Evolutionary conservation across 371 early-diverging fungal species (phyloP).

Genomic region (Apophysomyces sp.): DNA sequence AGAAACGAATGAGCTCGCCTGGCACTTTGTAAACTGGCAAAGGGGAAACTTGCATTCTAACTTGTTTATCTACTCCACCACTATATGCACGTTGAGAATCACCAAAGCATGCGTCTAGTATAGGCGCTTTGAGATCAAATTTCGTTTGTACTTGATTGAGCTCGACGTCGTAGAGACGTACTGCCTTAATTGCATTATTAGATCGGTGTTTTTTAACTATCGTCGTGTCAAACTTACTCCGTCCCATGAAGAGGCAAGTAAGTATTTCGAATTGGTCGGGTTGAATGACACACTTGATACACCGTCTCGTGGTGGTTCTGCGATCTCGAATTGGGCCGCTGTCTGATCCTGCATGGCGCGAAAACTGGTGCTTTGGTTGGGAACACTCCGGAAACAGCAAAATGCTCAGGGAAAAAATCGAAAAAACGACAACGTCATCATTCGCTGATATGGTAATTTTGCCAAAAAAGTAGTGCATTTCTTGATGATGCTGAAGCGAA

Average conservation of each 20-base stretch:
- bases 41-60: slow-evolving; percentile 54
- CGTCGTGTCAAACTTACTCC: slow-evolving; percentile 48
- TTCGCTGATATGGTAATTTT: too few species aligned
- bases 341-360: slow-evolving; percentile 19
- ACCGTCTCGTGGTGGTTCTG: slow-evolving; percentile 84
- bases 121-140: slow-evolving; percentile 66
- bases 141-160: slow-evolving; percentile 52
- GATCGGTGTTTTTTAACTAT: neutral
- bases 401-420: neutral
- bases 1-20: neutral
- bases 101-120: slow-evolving; percentile 76
- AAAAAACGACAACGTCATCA: too few species aligned
- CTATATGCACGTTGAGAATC: slow-evolving; percentile 51
- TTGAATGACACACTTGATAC: slow-evolving; percentile 77
- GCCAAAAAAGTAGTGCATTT: too few species aligned
- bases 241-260: slow-evolving; percentile 92
- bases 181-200: slow-evolving; percentile 28
- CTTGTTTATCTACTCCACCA: slow-evolving; percentile 68
- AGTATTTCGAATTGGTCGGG: slow-evolving; percentile 55
- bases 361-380: neutral
- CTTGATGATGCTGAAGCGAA: too few species aligned
- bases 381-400: neutral
- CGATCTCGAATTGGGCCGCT: slow-evolving; percentile 64
- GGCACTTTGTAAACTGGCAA: neutral
- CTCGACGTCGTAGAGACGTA: slow-evolving; percentile 79